These are phyloP conservation scores for Nevesoporus exiguus DNA, from an alignment of 768 basidiomycete species.

Conservation along the genomic window DNA sequence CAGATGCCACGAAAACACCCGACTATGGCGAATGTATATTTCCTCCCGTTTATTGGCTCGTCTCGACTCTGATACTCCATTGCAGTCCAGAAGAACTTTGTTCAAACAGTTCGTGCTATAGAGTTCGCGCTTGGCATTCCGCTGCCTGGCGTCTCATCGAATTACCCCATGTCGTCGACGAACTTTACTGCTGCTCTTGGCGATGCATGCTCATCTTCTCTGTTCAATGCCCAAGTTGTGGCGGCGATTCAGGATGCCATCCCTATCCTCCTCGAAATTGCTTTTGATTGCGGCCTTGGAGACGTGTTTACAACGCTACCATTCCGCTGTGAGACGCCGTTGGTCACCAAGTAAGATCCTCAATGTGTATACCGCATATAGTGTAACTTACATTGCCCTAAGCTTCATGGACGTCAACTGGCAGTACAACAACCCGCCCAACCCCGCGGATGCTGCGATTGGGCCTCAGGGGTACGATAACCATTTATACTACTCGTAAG, in stretches of 20 bases:
- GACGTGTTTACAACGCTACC: constrained; percentile 22
- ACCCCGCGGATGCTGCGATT: constrained; percentile 63
- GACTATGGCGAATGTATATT: constrained; percentile 64
- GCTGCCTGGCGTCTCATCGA: constrained; percentile 16
- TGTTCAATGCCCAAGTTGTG: constrained; percentile 31
- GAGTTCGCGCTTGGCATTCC: constrained; percentile 59
- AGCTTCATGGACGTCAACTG: constrained; percentile 84
- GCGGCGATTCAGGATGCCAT: constrained; percentile 35
- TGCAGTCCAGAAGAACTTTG: constrained; percentile 68
- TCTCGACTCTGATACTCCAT: neutral
- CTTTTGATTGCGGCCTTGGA: constrained; percentile 16
- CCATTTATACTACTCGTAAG: constrained; percentile 74
- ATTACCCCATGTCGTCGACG: constrained; percentile 18
- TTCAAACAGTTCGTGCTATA: constrained; percentile 60
- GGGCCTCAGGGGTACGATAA: constrained; percentile 78
- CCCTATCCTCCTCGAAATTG: constrained; percentile 36
- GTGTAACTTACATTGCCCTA: constrained; percentile 3
- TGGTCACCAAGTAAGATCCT: constrained; percentile 38
- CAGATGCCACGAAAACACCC: constrained; percentile 65
- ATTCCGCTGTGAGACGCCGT: constrained; percentile 19
- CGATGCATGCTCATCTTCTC: constrained; percentile 10
- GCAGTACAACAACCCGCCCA: constrained; percentile 67
- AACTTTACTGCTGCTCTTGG: constrained; percentile 38
- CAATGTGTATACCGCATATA: neutral
- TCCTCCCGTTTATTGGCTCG: neutral